phyloP scores from a whole-genome alignment of 2,329 filamentous ascomycete genomes.

The Fusarium nisikadoi region DNA sequence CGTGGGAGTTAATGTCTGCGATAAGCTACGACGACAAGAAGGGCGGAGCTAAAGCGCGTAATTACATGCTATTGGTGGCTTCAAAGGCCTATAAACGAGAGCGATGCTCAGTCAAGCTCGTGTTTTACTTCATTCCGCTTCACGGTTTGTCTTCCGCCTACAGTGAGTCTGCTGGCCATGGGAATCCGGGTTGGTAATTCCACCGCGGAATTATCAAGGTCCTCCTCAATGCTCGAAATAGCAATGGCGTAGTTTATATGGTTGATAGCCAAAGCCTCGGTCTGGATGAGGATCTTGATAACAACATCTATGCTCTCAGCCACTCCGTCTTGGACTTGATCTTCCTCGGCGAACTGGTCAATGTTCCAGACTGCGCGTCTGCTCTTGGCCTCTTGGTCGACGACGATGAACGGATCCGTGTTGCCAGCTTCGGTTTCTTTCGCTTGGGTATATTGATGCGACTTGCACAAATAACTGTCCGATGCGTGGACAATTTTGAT shows the following conservation, averaged over 20 bases:
- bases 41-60: background rate
- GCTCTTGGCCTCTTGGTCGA: conserved; percentile 3
- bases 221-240: background rate
- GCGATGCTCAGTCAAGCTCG: background rate
- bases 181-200: background rate
- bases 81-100: background rate
- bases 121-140: background rate
- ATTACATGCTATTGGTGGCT: background rate
- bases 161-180: background rate
- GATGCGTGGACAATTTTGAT: background rate
- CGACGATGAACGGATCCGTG: background rate
- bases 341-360: background rate
- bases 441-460: background rate
- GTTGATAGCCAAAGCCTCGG: background rate
- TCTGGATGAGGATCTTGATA: background rate
- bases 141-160: background rate
- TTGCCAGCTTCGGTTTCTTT: conserved; percentile 6
- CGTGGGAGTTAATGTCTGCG: background rate
- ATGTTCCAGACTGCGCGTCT: conserved; percentile 6
- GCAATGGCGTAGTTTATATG: background rate
- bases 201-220: background rate
- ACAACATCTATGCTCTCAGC: conserved; percentile 7
- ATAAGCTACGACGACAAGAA: background rate
- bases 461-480: background rate
- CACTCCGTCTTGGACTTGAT: background rate